A percentile compares a stretch with the other conserved stretches of the same genome.
Conservation (phyloP, 2,329 filamentous ascomycete species). For the Hypoxylon sp. region DNA sequence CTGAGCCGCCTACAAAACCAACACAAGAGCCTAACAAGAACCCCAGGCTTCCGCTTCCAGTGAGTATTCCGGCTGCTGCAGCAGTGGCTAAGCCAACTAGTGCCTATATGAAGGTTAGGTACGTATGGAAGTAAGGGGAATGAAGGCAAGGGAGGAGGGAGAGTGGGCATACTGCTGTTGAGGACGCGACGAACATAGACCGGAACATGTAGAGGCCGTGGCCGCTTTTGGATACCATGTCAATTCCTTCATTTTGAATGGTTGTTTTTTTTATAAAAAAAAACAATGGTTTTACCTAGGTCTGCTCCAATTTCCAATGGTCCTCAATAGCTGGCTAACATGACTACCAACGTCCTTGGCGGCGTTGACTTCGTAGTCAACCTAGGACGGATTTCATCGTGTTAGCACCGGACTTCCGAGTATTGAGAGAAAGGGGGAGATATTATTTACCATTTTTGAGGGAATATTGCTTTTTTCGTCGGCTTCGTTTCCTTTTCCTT, state of each 20-base stretch:
- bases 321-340: constrained; percentile 40
- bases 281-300: constrained; percentile 32
- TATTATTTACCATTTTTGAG: constrained; percentile 27
- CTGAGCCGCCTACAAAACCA: constrained; percentile 37
- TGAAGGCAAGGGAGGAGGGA: not conserved
- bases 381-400: constrained; percentile 10
- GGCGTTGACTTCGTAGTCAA: constrained; percentile 33
- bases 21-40: constrained; percentile 41
- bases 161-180: constrained; percentile 36
- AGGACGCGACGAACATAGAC: constrained; percentile 44
- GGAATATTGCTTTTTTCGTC: constrained; percentile 6
- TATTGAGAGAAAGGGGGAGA: not conserved
- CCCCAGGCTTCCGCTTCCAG: constrained; percentile 37
- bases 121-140: not conserved
- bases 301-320: constrained; percentile 43
- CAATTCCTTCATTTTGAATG: constrained; percentile 1
- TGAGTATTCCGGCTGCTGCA: constrained; percentile 32
- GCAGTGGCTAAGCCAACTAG: constrained; percentile 39
- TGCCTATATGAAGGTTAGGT: constrained; percentile 22
- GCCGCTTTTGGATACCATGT: constrained; percentile 27
- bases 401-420: constrained; percentile 12
- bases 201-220: constrained; percentile 46
- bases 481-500: not conserved
- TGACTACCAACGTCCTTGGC: constrained; percentile 32
- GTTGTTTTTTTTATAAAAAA: not conserved